Evolutionary conservation across 257 asterid species (phyloP), one percentile per base, ranked within the genome.

Genomic region (Nicotiana otophora): DNA sequence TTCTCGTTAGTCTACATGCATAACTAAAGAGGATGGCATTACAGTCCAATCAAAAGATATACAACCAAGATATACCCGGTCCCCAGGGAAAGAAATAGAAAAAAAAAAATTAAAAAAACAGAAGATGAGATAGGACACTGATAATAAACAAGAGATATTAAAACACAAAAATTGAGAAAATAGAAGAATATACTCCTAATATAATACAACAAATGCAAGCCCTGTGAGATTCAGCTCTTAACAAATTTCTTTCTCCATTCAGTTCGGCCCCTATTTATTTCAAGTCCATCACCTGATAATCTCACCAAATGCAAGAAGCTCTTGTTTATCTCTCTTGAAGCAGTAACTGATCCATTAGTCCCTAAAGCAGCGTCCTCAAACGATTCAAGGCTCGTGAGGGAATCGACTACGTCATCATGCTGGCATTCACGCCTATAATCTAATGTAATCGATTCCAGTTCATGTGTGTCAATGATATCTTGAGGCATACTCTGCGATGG

Each of bases 391-490:
- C 92, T 89, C 15, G 99, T 90, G 68, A 96, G 97, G 63, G 99
- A 96, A 87, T 96, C 97, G 5, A 96, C 99, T 14, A 89, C 85
- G 46, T 94, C 99, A 79, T 92, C 91, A 0, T 92, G 97, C 89
- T 91, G 97, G 86, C 99, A 96, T 85, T 96, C 98, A 7, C 98
- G 99, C 83, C 98, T 91, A 88, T 92, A 96, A 83, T 96, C 98
- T 88, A 96, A 80, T 5, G 99, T 96, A 53, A 96, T 93, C 0
- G 92, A 88, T 90, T 91, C 90, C 84, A 94, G 92, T 87, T 96
- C 99, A 20, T 96, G 92, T 39, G 88, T 87, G 78, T 96, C 87
- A 36, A 96, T 88, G 85, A 91, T 92, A 84, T 94, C 97, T 86
- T 89, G 93, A 84, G 99, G 98, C 84, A 94, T 88, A 84, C 99